A percentile compares a stretch with the other conserved stretches of the same genome.
Evolutionary conservation across 129 eudicot genomes (phyloP).

Genomic region (Artemisia tridentata): DNA sequence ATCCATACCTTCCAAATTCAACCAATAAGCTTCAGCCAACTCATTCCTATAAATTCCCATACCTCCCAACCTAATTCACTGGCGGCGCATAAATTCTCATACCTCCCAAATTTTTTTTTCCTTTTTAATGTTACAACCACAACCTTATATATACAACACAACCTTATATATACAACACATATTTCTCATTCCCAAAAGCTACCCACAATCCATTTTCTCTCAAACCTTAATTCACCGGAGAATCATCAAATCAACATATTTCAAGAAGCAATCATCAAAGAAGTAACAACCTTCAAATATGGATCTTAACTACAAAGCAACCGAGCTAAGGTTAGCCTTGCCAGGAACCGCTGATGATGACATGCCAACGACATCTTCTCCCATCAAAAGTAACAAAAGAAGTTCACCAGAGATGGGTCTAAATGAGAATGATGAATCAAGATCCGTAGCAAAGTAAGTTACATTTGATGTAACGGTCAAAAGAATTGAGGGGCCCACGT

Average conservation of each 20-base stretch:
- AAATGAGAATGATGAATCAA: conserved; percentile 27
- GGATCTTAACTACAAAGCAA: conserved; percentile 57
- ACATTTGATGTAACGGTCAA: not conserved
- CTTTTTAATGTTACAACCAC: conserved; percentile 25
- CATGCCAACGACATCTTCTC: conserved; percentile 22
- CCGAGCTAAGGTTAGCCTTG: conserved; percentile 58
- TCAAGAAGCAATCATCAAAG: not conserved
- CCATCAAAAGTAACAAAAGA: conserved; percentile 50
- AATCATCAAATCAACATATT: not conserved
- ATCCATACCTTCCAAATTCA: too few relatives aligned
- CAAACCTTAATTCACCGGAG: not conserved
- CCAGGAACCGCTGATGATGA: conserved; percentile 50
- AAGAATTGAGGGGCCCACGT: too few relatives aligned
- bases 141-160: conserved; percentile 25
- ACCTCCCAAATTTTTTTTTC: too few relatives aligned
- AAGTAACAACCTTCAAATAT: not conserved
- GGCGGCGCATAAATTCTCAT: too few relatives aligned
- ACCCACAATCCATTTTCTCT: conserved; percentile 13
- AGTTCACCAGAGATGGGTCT: conserved; percentile 45
- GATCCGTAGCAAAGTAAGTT: conserved; percentile 56
- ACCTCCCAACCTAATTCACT: too few relatives aligned
- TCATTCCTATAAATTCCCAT: too few relatives aligned
- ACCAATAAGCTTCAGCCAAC: too few relatives aligned
- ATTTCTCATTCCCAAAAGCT: conserved; percentile 5
- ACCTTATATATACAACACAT: conserved; percentile 26